Base-by-base conservation (phyloP, 208 protist species). In the Wallacemonas sp. region DNA sequence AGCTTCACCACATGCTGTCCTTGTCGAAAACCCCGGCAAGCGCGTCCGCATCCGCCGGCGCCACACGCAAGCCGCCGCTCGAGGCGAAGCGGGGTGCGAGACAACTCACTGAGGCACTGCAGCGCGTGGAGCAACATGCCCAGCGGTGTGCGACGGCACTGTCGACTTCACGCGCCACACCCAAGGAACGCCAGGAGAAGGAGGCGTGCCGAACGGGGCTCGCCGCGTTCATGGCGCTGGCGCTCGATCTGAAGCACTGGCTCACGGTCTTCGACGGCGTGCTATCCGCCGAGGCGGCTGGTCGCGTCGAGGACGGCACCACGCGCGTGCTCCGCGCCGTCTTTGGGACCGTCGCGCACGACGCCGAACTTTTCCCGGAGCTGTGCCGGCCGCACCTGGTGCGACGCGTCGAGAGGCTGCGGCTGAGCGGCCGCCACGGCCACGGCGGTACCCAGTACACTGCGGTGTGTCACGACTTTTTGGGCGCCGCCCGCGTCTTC, bases 331-430 rank as follows among this genome's bases (percentile, higher is more conserved):
- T 65, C 12, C 45, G 22, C 22, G 5, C 5, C 28, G 16, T 57
- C 16, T 65, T 28, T 29, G 25, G n/a, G 8, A 32, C 67, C 23
- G 57, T 65, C n/a, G 33, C n/a, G 57, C 50, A 49, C 45, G 3
- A 39, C 3, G 39, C 67, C 18, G 48, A 61, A 2, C 42, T 61
- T 42, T 74, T 74, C 23, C 68, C 31, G 3, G 36, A 52, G n/a
- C 42, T 74, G 3, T 74, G 68, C 29, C 44, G 39, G 14, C 52
- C 36, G n/a, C 5, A 11, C 2, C 22, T 74, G 10, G 39, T 62
- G 23, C 18, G 8, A 7, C 41, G 48, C 11, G 41, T 74, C n/a
- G 61, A 62, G 18, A 11, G 20, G 32, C 52, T 72, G 46, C 38
- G 48, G 46, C 38, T 38, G 32, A 36, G 52, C 69, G 31, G 49